Evolutionary conservation across 768 basidiomycete species (phyloP), one percentile per base, ranked within the genome.

Genomic region (Lactifluus volemus): DNA sequence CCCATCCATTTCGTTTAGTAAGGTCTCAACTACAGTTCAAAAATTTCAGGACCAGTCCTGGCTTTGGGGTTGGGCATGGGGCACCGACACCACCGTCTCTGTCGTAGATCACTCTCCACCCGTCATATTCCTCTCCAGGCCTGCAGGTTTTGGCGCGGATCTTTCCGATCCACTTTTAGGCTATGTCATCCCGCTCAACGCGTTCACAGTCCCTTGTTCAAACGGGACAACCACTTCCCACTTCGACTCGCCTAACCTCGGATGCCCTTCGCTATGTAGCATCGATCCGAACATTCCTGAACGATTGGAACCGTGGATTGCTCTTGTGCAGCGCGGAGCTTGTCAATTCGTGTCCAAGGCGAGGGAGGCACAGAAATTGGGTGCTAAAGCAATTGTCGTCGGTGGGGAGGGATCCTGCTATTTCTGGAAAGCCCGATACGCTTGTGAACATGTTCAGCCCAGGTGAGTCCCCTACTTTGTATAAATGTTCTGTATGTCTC

Each of bases 271-370:
- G 3, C 77, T 92, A 19, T 92, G 90, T 60, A 65, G 80, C 3
- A 71, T 67, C 48, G 85, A 85, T 1, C 74, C 78, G 2, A 69
- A 81, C 61, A 72, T 77, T 17, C 90, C 89, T 0, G 79, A 81
- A 58, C 76, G 73, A 21, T 76, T 79, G 12, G 90, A 92, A 59
- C 77, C 84, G 10, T 95, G 92, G 88, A 90, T 98, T 70, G 96
- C 92, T 0, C 80, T 98, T 53, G 86, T 97, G 0, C 88, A 96
- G 71, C 78, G 96, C 44, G 95, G 95, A 1, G 75, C 83, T 55
- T 98, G 96, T 71, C 85, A 92, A 60, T 98, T 98, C 70, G 86
- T 90, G 11, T 86, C 85, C 68, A 98, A 98, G 77, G 91, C 78
- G 30, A 62, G 77, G 30, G 71, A 69, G 59, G 77, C 77, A 3